These are phyloP conservation scores for Fusarium sp. DNA, from an alignment of 2,329 filamentous ascomycete species.

Conservation along the genomic window DNA sequence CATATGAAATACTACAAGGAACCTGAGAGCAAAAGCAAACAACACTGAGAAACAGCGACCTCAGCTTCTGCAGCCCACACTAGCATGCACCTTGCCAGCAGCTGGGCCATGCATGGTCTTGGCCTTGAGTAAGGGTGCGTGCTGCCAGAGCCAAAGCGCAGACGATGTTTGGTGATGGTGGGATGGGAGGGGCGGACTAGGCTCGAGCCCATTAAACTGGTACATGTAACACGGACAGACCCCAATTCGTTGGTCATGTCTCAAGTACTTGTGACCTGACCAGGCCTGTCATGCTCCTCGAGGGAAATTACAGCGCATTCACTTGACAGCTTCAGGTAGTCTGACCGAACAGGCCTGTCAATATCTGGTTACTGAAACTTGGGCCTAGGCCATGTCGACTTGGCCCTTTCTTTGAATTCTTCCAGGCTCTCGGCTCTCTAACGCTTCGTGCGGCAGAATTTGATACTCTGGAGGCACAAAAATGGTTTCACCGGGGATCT, in stretches of 20 bases:
- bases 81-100: slow-evolving; percentile 13
- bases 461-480: slow-evolving; percentile 31
- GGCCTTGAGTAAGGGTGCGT: slow-evolving; percentile 14
- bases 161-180: slow-evolving; percentile 30
- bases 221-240: slow-evolving; percentile 33
- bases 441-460: slow-evolving; percentile 25
- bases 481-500: slow-evolving; percentile 34
- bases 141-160: slow-evolving; percentile 14
- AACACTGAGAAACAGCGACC: slow-evolving; percentile 31
- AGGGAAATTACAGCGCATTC: slow-evolving; percentile 41
- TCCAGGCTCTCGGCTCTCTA: slow-evolving; percentile 1
- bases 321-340: slow-evolving; percentile 39
- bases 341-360: slow-evolving; percentile 32
- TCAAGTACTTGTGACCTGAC: slow-evolving; percentile 42
- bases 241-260: slow-evolving; percentile 9
- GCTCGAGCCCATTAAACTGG: slow-evolving; percentile 31
- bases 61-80: slow-evolving; percentile 22
- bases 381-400: slow-evolving; percentile 19
- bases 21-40: slow-evolving; percentile 27
- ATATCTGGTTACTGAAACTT: slow-evolving; percentile 30
- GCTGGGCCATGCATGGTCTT: background rate
- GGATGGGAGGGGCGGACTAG: slow-evolving; percentile 29
- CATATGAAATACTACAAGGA: slow-evolving; percentile 43
- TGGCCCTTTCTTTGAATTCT: slow-evolving; percentile 19
- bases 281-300: slow-evolving; percentile 24